Percentiles rank a stretch among this genome's conserved stretches.
These are phyloP conservation scores for Selaginella tamariscina DNA, from an alignment of 75 land plant genomes.

Conservation along the genomic window DNA sequence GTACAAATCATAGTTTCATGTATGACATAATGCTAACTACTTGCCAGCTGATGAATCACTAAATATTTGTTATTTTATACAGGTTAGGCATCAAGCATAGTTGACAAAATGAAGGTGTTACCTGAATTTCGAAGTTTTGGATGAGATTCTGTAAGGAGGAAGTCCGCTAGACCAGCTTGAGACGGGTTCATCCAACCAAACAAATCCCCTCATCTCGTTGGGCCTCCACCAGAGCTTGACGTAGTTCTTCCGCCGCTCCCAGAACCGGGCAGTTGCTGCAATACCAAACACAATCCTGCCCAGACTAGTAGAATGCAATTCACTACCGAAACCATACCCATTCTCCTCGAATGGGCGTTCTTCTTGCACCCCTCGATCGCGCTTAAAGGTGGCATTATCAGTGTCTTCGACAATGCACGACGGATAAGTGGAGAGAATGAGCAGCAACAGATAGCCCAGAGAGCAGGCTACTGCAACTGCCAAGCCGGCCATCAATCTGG, in stretches of 20 bases:
- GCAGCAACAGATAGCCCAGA: neutral
- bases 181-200: conserved; percentile 38
- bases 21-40: no score
- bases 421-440: neutral
- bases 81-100: no score
- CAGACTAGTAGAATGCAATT: conserved; percentile 26
- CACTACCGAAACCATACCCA: no score
- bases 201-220: conserved; percentile 35
- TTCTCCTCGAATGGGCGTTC: neutral
- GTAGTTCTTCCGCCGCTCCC: conserved; percentile 37
- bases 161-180: conserved; percentile 13
- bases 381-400: neutral
- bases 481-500: neutral
- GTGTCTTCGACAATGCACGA: neutral
- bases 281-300: conserved; percentile 55
- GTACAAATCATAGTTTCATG: no score
- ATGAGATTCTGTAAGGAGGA: neutral
- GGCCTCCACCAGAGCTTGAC: conserved; percentile 63
- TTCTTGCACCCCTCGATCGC: neutral
- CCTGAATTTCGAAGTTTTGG: neutral
- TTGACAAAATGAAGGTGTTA: no score
- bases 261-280: conserved; percentile 39
- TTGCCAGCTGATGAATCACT: no score
- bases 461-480: neutral
- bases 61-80: no score